A percentile compares a stretch with the other conserved stretches of the same genome.
Conservation (phyloP, 495 filamentous ascomycete genomes). For the Haplographium delicatum region DNA sequence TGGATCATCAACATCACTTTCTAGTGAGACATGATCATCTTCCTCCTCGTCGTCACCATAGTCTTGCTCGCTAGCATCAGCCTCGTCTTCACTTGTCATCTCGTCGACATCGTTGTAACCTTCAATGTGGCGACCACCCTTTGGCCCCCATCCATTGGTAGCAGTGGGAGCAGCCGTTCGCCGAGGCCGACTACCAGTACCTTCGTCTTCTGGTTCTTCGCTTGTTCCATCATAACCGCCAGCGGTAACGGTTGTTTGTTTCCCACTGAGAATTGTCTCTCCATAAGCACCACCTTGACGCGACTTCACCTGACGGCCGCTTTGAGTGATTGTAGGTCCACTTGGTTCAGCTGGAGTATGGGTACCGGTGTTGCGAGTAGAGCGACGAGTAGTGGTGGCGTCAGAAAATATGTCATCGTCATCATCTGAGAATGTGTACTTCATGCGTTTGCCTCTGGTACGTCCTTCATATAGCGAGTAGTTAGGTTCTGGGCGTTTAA, state of each 20-base stretch:
- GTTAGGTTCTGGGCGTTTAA: slow-evolving; percentile 80
- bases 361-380: slow-evolving; percentile 66
- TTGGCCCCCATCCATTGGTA: slow-evolving; percentile 37
- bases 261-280: slow-evolving; percentile 56
- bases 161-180: slow-evolving; percentile 18
- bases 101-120: slow-evolving; percentile 52
- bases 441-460: slow-evolving; percentile 90
- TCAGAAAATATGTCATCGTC: slow-evolving; percentile 72
- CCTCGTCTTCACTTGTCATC: slow-evolving; percentile 63
- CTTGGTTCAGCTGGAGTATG: slow-evolving; percentile 60
- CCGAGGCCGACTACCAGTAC: slow-evolving; percentile 17
- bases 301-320: slow-evolving; percentile 78
- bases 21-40: slow-evolving; percentile 54
- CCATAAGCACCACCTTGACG: slow-evolving; percentile 75
- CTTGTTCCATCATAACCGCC: slow-evolving; percentile 13
- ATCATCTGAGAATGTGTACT: slow-evolving; percentile 92
- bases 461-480: slow-evolving; percentile 95
- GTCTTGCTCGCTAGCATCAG: slow-evolving; percentile 55
- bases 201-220: slow-evolving; percentile 16
- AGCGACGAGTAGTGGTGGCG: slow-evolving; percentile 60
- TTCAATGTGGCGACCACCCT: slow-evolving; percentile 34
- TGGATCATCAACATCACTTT: slow-evolving; percentile 56
- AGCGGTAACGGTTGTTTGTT: slow-evolving; percentile 32
- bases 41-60: slow-evolving; percentile 71
- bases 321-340: slow-evolving; percentile 82